Evolutionary conservation across 345 rosid species (phyloP).

Genomic region (Mercurialis annua): DNA sequence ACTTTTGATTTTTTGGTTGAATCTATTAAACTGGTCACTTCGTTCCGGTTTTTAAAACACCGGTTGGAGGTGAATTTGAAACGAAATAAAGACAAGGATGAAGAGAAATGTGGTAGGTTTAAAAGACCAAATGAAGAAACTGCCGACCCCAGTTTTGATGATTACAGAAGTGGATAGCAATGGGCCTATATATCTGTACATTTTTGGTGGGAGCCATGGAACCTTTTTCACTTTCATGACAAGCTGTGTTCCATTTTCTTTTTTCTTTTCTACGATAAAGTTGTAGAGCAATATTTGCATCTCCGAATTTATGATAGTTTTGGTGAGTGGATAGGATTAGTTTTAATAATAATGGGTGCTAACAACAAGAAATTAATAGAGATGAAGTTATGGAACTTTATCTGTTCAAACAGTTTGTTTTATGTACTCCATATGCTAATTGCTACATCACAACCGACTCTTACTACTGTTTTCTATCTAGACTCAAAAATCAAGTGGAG

Average conservation of each 20-base stretch:
- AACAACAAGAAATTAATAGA: background rate
- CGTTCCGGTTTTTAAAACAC: no score
- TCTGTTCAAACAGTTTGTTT: background rate
- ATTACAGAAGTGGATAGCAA: background rate
- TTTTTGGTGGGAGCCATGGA: background rate
- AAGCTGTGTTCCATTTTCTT: background rate
- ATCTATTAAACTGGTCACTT: no score
- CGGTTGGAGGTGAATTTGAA: no score
- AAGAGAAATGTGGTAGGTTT: background rate
- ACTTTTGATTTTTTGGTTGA: no score
- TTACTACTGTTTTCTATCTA: no score
- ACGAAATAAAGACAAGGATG: background rate
- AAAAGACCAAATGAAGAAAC: no score
- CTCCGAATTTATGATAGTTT: background rate
- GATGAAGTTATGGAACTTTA: background rate
- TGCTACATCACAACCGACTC: no score
- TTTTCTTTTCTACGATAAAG: background rate
- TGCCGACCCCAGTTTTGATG: background rate
- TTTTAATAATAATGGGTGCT: background rate
- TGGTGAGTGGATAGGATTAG: background rate
- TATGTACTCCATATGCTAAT: no score
- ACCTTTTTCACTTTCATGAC: background rate
- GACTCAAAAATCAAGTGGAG: no score
- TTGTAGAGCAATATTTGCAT: background rate
- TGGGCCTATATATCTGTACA: background rate